A percentile compares a stretch with the other conserved stretches of the same genome.
Evolutionary conservation across 2,329 filamentous ascomycete genomes (phyloP).

Genomic region (Amesomyces nigricolor): DNA sequence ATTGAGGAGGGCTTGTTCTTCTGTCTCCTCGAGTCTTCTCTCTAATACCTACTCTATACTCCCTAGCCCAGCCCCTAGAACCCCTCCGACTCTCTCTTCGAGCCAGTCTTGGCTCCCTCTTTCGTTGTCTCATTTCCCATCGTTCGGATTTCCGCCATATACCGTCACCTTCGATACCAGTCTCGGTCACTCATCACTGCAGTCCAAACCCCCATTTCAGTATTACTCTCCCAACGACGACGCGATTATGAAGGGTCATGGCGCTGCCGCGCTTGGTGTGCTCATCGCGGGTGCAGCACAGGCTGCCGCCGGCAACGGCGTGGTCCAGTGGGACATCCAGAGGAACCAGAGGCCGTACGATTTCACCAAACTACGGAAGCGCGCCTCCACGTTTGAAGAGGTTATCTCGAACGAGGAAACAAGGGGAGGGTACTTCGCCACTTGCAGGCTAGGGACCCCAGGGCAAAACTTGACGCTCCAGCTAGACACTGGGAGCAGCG

Average conservation of each 20-base stretch:
- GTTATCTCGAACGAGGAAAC: slow-evolving; percentile 40
- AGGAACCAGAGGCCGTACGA: slow-evolving; percentile 29
- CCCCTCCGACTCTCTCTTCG: background rate
- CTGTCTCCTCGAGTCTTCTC: no score
- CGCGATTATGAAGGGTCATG: slow-evolving; percentile 25
- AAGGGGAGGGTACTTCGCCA: slow-evolving; percentile 51
- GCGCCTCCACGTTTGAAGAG: slow-evolving; percentile 38
- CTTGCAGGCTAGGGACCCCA: slow-evolving; percentile 52
- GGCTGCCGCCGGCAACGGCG: slow-evolving; percentile 25
- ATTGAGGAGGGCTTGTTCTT: no score
- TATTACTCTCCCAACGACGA: background rate
- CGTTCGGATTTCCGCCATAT: no score
- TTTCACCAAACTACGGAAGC: slow-evolving; percentile 31
- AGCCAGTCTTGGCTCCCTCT: background rate
- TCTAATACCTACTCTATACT: no score
- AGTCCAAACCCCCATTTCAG: background rate
- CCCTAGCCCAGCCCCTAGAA: no score
- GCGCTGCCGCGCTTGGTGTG: slow-evolving; percentile 21
- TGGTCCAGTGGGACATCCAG: slow-evolving; percentile 46
- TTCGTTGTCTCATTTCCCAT: background rate
- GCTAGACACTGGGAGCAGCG: slow-evolving; percentile 60
- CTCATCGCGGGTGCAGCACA: slow-evolving; percentile 23
- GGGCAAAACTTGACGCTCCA: slow-evolving; percentile 52
- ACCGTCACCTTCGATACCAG: no score
- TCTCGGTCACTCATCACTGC: background rate